Percentiles rank a stretch among this genome's conserved stretches.
Evolutionary conservation across 2,329 filamentous ascomycete species (phyloP).

Genomic region (Calonectria naviculata): DNA sequence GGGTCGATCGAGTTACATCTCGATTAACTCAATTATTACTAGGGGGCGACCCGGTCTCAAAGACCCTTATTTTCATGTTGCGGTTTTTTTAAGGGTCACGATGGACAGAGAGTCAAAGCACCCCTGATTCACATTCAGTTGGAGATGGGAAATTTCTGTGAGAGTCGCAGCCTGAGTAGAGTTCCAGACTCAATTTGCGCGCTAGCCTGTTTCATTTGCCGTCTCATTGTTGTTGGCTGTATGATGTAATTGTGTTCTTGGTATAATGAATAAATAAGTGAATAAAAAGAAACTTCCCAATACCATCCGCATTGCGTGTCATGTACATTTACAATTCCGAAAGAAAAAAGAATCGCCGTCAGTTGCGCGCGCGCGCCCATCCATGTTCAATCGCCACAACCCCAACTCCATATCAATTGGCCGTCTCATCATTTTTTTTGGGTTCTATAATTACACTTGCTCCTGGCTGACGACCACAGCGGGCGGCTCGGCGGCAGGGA

Average conservation of each 20-base stretch:
- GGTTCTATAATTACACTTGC: neutral
- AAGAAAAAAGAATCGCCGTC: neutral
- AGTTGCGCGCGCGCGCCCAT: neutral
- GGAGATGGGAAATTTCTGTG: neutral
- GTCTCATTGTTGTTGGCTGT: neutral
- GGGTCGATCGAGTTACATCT: neutral
- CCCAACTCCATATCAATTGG: conserved; percentile 10
- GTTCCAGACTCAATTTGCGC: neutral
- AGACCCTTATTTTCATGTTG: too few species aligned
- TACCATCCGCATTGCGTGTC: neutral
- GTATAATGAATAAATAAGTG: neutral
- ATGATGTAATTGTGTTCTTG: neutral
- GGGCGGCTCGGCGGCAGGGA: conserved; percentile 19
- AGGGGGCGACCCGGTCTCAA: neutral
- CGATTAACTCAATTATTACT: neutral
- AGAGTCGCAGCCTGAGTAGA: neutral
- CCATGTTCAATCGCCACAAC: neutral
- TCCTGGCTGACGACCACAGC: neutral
- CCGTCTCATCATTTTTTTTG: neutral
- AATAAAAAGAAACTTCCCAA: neutral
- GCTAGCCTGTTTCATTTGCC: neutral
- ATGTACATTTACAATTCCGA: neutral
- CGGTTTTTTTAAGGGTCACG: too few species aligned
- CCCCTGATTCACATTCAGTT: neutral
- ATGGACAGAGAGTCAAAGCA: neutral